Evolutionary conservation across 1,284 basidiomycete genomes (phyloP).

Genomic region (Cerioporus squamosus): DNA sequence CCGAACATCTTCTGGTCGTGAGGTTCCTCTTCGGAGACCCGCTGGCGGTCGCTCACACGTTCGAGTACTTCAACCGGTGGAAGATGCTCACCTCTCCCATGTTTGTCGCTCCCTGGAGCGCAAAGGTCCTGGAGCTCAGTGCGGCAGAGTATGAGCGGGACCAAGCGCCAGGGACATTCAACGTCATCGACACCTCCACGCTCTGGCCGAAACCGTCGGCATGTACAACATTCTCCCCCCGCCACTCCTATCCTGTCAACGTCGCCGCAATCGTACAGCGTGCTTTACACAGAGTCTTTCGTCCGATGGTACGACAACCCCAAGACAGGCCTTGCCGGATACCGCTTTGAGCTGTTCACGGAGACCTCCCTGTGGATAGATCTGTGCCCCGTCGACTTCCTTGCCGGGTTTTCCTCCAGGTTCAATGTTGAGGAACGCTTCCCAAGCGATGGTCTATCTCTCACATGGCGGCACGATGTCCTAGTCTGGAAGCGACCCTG

Average conservation of each 20-base stretch:
- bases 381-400: not conserved
- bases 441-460: not conserved
- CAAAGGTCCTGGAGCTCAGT: constrained; percentile 2
- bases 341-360: not conserved
- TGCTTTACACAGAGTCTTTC: not conserved
- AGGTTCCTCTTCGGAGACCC: not conserved
- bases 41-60: not conserved
- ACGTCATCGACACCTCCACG: constrained; percentile 20
- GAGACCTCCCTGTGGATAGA: not conserved
- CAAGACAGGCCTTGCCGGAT: not conserved
- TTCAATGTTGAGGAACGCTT: not conserved
- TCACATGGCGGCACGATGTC: not conserved
- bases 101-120: constrained; percentile 3
- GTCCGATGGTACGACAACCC: not conserved
- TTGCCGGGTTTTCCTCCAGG: not conserved
- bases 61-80: not conserved
- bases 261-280: not conserved
- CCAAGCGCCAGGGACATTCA: constrained; percentile 7
- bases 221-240: not conserved
- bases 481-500: not conserved
- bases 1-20: not conserved
- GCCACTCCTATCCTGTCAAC: not conserved
- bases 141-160: constrained; percentile 1
- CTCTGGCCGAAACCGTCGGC: constrained; percentile 16
- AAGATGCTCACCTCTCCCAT: too few species aligned